Conservation (phyloP, 1,284 basidiomycete genomes). For the Cryptococcus jaspeensis region DNA sequence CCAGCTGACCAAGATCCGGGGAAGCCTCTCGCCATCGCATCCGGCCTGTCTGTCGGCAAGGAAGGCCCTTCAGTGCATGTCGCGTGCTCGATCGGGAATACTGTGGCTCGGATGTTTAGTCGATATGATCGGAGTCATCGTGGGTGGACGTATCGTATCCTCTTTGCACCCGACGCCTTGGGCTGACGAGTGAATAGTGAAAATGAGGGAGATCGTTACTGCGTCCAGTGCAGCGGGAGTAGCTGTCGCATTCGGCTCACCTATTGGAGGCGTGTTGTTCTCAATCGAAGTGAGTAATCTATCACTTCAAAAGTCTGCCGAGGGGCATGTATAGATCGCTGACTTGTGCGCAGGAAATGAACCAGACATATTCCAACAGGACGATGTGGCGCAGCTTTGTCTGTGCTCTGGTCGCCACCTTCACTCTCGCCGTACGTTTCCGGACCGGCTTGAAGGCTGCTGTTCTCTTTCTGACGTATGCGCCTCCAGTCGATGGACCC, state of each 20-base stretch:
- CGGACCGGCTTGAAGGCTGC: not conserved
- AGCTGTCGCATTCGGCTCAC: slow-evolving; percentile 95
- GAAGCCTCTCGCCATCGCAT: slow-evolving; percentile 94
- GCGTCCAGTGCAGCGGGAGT: slow-evolving; percentile 96
- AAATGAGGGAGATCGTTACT: slow-evolving; percentile 92
- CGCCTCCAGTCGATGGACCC: slow-evolving; percentile 85
- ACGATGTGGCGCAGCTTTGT: slow-evolving; percentile 99
- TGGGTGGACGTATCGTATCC: slow-evolving; percentile 34
- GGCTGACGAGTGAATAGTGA: slow-evolving; percentile 58
- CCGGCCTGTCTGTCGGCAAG: slow-evolving; percentile 94
- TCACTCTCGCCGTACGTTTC: slow-evolving; percentile 79
- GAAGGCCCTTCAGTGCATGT: slow-evolving; percentile 98
- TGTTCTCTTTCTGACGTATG: slow-evolving; percentile 1
- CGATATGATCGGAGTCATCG: slow-evolving; percentile 85
- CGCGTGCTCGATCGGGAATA: slow-evolving; percentile 87
- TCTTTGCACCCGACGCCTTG: not conserved
- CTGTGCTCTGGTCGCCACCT: slow-evolving; percentile 93
- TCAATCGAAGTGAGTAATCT: slow-evolving; percentile 57
- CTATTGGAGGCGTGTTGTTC: slow-evolving; percentile 96
- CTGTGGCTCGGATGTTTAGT: slow-evolving; percentile 78
- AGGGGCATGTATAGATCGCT: not conserved
- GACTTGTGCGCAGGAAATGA: slow-evolving; percentile 83
- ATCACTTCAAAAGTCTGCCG: not conserved
- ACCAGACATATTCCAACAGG: slow-evolving; percentile 89
- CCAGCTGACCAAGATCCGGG: not conserved